These are phyloP conservation scores for Pelargonium citronellum DNA, from an alignment of 441 rosid species.

Conservation along the genomic window DNA sequence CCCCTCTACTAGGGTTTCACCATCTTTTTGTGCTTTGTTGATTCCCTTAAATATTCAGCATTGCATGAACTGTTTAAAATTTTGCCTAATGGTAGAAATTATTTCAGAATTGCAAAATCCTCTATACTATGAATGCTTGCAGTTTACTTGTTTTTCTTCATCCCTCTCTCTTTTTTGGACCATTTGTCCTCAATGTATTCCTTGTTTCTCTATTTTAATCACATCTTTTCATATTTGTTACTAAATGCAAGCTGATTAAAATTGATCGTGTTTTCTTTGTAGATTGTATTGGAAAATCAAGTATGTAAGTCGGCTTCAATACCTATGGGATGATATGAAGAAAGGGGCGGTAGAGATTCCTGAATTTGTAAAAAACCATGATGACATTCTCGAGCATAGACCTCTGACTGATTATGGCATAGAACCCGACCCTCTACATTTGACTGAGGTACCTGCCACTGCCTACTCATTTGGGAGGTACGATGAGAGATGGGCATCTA, in stretches of 20 bases:
- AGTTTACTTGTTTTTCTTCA: background rate
- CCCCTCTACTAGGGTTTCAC: too few relatives aligned
- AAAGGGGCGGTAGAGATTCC: conserved; percentile 63
- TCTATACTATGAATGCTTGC: background rate
- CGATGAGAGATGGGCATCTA: conserved; percentile 57
- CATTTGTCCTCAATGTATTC: too few relatives aligned
- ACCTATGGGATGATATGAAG: conserved; percentile 58
- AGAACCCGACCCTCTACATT: conserved; percentile 71
- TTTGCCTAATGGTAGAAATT: background rate
- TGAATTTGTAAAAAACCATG: conserved; percentile 54
- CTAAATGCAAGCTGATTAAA: background rate
- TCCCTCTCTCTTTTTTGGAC: background rate
- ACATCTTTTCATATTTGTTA: background rate
- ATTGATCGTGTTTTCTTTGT: background rate
- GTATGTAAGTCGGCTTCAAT: conserved; percentile 64
- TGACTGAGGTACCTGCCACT: conserved; percentile 49
- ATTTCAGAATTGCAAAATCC: background rate
- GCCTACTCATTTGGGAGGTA: conserved; percentile 52
- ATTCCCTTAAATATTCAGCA: too few relatives aligned
- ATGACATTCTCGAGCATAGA: conserved; percentile 59
- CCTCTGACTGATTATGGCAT: conserved; percentile 75
- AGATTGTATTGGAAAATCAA: conserved; percentile 68
- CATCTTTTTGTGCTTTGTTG: too few relatives aligned
- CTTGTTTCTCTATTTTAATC: background rate
- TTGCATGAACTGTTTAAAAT: too few relatives aligned